Conservation (phyloP, 495 filamentous ascomycete genomes). For the Aspergillus biplanus region DNA sequence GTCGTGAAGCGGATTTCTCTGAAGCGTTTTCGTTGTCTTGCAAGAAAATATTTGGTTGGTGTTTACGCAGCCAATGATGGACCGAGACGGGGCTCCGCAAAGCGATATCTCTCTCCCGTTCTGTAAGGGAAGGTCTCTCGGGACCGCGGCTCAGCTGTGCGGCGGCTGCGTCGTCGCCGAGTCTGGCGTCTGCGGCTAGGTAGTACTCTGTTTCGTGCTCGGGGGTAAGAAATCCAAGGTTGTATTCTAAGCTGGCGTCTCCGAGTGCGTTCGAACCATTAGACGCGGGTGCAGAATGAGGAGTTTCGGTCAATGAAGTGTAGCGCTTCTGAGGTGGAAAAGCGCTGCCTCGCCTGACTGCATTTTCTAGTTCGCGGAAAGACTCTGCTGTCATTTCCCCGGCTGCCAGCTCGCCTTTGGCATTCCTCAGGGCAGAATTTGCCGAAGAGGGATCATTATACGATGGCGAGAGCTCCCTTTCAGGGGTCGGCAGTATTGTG, state of each 20-base stretch:
- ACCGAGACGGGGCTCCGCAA: conserved; percentile 82
- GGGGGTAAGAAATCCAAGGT: conserved; percentile 66
- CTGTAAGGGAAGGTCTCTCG: conserved; percentile 45
- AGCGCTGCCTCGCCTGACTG: conserved; percentile 41
- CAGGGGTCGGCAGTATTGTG: conserved; percentile 40
- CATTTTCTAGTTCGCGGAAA: conserved; percentile 45
- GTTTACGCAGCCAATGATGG: conserved; percentile 85
- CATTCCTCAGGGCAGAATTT: conserved; percentile 46
- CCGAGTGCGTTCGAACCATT: conserved; percentile 25
- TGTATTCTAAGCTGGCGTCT: conserved; percentile 28
- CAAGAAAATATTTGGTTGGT: conserved; percentile 82
- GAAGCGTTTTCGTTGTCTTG: conserved; percentile 73
- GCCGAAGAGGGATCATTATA: conserved; percentile 43
- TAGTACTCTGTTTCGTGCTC: conserved; percentile 84
- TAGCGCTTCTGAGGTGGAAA: conserved; percentile 45
- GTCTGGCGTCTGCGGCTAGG: conserved; percentile 65
- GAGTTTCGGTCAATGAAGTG: conserved; percentile 33
- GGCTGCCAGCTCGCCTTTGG: conserved; percentile 44
- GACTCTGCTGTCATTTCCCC: conserved; percentile 43
- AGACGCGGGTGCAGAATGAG: conserved; percentile 32
- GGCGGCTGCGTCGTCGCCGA: conserved; percentile 55
- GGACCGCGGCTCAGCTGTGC: conserved; percentile 39
- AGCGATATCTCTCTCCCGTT: conserved; percentile 61
- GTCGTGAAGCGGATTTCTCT: conserved; percentile 58
- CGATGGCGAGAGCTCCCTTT: conserved; percentile 42